Conservation (phyloP, 2,329 filamentous ascomycete genomes). For the Colletotrichum lini region DNA sequence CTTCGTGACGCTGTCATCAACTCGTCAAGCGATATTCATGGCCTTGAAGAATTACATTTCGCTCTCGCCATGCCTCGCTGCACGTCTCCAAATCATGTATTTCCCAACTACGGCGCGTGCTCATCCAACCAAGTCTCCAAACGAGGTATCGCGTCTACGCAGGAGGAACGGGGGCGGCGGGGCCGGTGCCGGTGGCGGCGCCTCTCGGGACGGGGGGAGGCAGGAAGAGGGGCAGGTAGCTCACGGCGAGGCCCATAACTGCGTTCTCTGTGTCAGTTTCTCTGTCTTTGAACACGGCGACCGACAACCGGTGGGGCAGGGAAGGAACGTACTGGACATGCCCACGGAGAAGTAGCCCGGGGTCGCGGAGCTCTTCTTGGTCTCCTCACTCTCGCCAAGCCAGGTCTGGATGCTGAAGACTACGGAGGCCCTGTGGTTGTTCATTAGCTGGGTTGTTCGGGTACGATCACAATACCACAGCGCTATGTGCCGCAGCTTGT, state of each 20-base stretch:
- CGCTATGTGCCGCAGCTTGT: neutral
- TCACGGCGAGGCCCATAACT: slow-evolving; percentile 73
- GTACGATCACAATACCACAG: too few species aligned
- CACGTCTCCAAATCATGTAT: neutral
- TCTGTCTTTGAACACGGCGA: neutral
- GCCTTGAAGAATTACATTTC: too few species aligned
- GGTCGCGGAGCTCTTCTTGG: slow-evolving; percentile 75
- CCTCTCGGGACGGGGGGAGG: slow-evolving; percentile 52
- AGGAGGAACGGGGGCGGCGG: slow-evolving; percentile 48
- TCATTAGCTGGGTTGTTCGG: slow-evolving; percentile 21
- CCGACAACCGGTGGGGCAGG: too few species aligned
- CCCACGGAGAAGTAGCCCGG: slow-evolving; percentile 80
- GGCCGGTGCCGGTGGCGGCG: slow-evolving; percentile 51
- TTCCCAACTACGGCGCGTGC: neutral
- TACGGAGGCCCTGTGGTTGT: slow-evolving; percentile 74
- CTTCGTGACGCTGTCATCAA: slow-evolving; percentile 10
- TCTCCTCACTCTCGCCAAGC: slow-evolving; percentile 81
- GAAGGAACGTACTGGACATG: slow-evolving; percentile 78
- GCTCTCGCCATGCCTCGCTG: neutral
- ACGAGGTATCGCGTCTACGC: slow-evolving; percentile 38
- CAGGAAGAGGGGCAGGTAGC: slow-evolving; percentile 67
- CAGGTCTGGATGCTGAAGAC: slow-evolving; percentile 83
- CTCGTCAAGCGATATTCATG: neutral
- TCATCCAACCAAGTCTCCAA: too few species aligned
- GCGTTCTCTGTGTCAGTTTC: slow-evolving; percentile 21